Conservation (phyloP, 768 basidiomycete genomes). For the Hericium erinaceus region DNA sequence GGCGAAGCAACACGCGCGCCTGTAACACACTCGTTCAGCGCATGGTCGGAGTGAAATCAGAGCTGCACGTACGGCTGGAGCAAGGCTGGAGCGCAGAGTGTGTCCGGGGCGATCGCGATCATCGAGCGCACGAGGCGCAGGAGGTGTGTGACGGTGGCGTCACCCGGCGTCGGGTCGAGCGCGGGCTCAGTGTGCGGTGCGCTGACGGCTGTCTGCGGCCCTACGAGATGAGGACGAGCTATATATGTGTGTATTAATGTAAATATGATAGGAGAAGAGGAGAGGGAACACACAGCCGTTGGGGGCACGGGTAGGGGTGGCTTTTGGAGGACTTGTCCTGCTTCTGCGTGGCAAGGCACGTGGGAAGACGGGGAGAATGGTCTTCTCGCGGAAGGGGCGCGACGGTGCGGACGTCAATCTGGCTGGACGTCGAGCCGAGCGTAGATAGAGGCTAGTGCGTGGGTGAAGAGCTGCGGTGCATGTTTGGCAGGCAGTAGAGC, state of each 20-base stretch:
- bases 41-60: too few species aligned
- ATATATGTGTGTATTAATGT: constrained; percentile 29
- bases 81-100: constrained; percentile 1
- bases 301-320: constrained; percentile 54
- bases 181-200: constrained; percentile 47
- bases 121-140: constrained; percentile 54
- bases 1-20: too few species aligned
- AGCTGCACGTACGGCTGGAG: too few species aligned
- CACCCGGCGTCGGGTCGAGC: constrained; percentile 50
- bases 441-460: constrained; percentile 34
- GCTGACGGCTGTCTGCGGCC: constrained; percentile 48
- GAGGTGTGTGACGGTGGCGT: constrained; percentile 60
- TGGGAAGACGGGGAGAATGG: constrained; percentile 57
- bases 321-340: constrained; percentile 51
- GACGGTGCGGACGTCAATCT: constrained; percentile 76
- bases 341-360: constrained; percentile 44
- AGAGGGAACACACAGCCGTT: constrained; percentile 56
- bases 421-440: constrained; percentile 29
- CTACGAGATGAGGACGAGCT: constrained; percentile 69
- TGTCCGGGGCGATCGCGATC: constrained; percentile 19
- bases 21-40: too few species aligned
- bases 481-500: constrained; percentile 51
- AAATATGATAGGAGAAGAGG: constrained; percentile 3
- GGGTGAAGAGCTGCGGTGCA: constrained; percentile 36
- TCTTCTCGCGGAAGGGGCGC: constrained; percentile 75